Evolutionary conservation across 805 yeast species (phyloP), one percentile per base, ranked within the genome.

Genomic region (Candida incommunis): DNA sequence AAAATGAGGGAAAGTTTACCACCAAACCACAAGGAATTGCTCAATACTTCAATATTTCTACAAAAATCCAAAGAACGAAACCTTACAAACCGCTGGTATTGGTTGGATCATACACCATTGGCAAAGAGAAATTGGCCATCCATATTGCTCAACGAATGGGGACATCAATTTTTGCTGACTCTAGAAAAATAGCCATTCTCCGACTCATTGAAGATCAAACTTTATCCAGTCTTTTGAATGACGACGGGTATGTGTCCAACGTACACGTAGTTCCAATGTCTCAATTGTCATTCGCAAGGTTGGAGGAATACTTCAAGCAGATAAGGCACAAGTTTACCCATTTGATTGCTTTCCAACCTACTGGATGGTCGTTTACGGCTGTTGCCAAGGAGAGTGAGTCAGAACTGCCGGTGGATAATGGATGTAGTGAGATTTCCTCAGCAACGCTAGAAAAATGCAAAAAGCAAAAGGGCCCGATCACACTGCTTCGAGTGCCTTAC

Each of bases 91-190:
- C 71, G 48, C 61, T 83, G 48, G 72, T 80, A 5, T 65, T 83
- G 7, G 78, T 92, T 15, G 97, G 97, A 0, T 79, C 95, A 0
- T 92, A 92, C 60, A 75, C 88, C 2, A 87, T 92, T 31, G 98
- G 98, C 2, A 92, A 92, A 58, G 98, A 92, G 58, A 74, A 80
- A 46, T 59, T 92, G 23, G 96, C 95, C 0, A 61, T 84, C 4
- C 57, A 52, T 4, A 59, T 67, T 34, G 70, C 65, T 50, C 60
- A 50, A 15, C 47, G 53, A 3, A 55, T 64, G 23, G 54, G 56
- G 13, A 49, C 66, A 3, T 56, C 60, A 43, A 55, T 67, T 40
- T 63, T 60, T 56, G 74, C 81, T 15, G 64, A 72, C 49, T 60
- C 64, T 43, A 61, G 67, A 41, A 72, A 77, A 53, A 66, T 74